phyloP scores from a whole-genome alignment of 306 rosid genomes.

The Inga laurina region DNA sequence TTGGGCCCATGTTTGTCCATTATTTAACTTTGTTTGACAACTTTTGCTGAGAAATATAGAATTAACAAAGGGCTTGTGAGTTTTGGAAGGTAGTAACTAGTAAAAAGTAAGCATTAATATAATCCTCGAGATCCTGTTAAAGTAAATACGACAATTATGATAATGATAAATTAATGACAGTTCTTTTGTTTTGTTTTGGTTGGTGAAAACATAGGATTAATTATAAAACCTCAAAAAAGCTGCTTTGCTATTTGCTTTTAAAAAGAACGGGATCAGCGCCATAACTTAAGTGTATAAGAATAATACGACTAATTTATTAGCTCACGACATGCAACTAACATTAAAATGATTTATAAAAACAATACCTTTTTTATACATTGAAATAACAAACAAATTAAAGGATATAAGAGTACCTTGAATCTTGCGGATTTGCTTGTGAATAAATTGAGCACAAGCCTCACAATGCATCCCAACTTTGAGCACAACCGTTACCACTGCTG shows the following conservation, averaged over 20 bases:
- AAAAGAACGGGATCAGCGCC: conserved; percentile 34
- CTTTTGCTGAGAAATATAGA: no score
- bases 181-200: neutral
- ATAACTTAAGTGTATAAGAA: neutral
- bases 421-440: conserved; percentile 74
- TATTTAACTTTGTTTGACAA: neutral
- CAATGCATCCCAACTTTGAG: conserved; percentile 85
- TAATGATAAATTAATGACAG: neutral
- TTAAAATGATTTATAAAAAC: neutral
- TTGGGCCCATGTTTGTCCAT: neutral
- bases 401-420: conserved; percentile 54
- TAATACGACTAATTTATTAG: neutral
- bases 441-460: conserved; percentile 85
- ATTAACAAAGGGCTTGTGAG: neutral
- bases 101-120: neutral
- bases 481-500: conserved; percentile 61
- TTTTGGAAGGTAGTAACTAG: neutral
- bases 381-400: neutral
- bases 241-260: neutral
- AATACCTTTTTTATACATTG: neutral
- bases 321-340: neutral
- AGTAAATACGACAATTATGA: neutral
- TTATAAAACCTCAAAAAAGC: conserved; percentile 13
- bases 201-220: conserved; percentile 25
- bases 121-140: conserved; percentile 8